Base-by-base conservation (phyloP, 306 rosid species). In the Cucumis sativus region DNA sequence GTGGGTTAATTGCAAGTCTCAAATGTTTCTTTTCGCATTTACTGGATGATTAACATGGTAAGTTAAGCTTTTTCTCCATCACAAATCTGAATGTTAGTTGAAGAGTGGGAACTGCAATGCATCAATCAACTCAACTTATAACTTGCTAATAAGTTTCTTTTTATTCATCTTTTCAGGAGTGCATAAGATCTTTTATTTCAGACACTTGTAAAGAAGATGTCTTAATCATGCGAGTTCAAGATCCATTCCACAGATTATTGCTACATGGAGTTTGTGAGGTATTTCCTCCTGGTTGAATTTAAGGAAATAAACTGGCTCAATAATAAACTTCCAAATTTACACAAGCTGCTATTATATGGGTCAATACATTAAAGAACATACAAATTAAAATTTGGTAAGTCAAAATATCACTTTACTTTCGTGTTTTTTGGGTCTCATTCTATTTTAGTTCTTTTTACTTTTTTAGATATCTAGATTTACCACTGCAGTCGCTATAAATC, bases 211-310 rank as follows among this genome's bases (percentile, higher is more conserved):
- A 83, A 8, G 85, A 79, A 65, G 88, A 86, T 63, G 80, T 70
- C 78, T 92, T 95, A 18, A 79, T 78, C 65, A 86, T 95, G 6
- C 91, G 58, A 54, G 81, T 92, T 74, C 89, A 85, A 79, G 97
- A 92, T 67, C 99, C 99, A 66, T 91, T 92, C 57, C 97, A 89
- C 76, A 78, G 99, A 79, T 77, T 95, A 80, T 82, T 92, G 82
- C 87, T 95, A 66, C 99, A 95, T 80, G 99, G 99, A 18, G 93
- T 95, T 54, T 95, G 97, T 70, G 99, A 95, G 97, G 98, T 95
- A 84, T 68, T 41, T 72, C 80, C 62, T 56, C 79, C 25, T 47
- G 25, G 14, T 40, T 37, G 0, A 21, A 18, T 39, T 45, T 3
- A 5, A 56, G 1, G 4, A 56, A 30, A 75, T 35, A 8, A 52